phyloP scores from a whole-genome alignment of 2,329 filamentous ascomycete genomes.

The Cladosporium halotolerans region DNA sequence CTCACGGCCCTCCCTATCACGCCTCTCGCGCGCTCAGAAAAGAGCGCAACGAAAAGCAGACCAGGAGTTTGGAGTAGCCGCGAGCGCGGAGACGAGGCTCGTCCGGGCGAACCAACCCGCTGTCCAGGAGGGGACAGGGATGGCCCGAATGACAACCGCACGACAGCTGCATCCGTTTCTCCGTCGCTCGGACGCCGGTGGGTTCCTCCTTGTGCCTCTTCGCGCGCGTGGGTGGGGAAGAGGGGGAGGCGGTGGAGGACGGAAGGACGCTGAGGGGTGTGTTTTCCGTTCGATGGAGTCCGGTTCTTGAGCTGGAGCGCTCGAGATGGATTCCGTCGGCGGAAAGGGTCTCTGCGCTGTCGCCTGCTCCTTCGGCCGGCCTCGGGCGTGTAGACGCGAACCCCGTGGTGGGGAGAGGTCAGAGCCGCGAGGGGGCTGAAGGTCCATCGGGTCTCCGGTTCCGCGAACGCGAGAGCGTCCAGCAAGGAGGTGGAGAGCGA shows the following conservation, averaged over 20 bases:
- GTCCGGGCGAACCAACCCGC: constrained; percentile 26
- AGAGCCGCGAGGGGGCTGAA: constrained; percentile 20
- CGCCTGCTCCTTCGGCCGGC: constrained; percentile 19
- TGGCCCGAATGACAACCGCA: constrained; percentile 27
- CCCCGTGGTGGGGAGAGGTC: constrained; percentile 17
- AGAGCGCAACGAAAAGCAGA: not conserved
- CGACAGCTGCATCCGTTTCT: constrained; percentile 25
- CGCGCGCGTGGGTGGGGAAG: not conserved
- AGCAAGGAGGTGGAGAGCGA: constrained; percentile 11
- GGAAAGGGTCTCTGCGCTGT: constrained; percentile 15
- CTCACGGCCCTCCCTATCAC: too few species aligned
- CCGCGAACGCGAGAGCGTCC: constrained; percentile 10
- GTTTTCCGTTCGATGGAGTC: not conserved
- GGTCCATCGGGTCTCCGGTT: constrained; percentile 11
- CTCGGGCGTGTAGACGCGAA: constrained; percentile 18
- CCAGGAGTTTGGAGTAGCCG: constrained; percentile 10
- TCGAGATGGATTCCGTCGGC: constrained; percentile 23
- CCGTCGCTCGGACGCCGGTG: constrained; percentile 3
- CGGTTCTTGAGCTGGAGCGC: constrained; percentile 14
- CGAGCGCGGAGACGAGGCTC: constrained; percentile 3
- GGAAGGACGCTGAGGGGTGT: constrained; percentile 10
- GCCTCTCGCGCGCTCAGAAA: too few species aligned
- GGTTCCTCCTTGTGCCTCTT: constrained; percentile 3
- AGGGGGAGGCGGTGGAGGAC: constrained; percentile 10
- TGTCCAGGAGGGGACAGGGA: constrained; percentile 30